Base-by-base conservation (phyloP, 805 yeast species). In the Candida suzukii region DNA sequence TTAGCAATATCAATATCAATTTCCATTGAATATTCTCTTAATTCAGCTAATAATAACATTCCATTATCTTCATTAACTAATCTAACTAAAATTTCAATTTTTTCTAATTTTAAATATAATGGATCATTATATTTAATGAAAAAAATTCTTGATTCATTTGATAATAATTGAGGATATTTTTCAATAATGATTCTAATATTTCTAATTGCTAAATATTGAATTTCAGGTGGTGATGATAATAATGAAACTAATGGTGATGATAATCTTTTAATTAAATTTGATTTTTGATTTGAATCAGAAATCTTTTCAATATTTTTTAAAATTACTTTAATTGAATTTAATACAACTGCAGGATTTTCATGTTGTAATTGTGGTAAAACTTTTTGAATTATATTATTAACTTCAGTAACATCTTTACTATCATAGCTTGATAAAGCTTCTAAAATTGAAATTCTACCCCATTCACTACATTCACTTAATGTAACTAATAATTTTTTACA, bases 331-430 rank as follows among this genome's bases (percentile, higher is more conserved):
- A 93, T 78, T 1, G 96, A 76, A 22, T 87, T 76, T 49, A 91
- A 67, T 3, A 93, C 97, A 18, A 93, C 98, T 4, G 96, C 86
- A 0, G 99, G 95, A 59, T 91, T 91, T 20, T 86, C 97, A 60
- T 91, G 99, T 66, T 91, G 99, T 54, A 91, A 74, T 64, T 93
- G 98, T 13, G 99, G 98, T 10, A 86, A 76, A 10, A 88, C 88
- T 47, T 96, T 73, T 54, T 91, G 97, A 46, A 91, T 75, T 41
- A 91, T 86, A 55, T 86, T 88, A 45, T 74, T 78, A 2, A 95
- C 88, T 57, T 90, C 96, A 14, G 72, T 67, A 2, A 66, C 58
- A 36, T 71, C 75, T 2, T 57, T 53, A 0, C 95, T 70, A 5
- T 67, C 57, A 58, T 82, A 91, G 36, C 83, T 90, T 7, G 88